These are phyloP conservation scores for Pichia gijzeniarum DNA, from an alignment of 805 yeast genomes.

Conservation along the genomic window DNA sequence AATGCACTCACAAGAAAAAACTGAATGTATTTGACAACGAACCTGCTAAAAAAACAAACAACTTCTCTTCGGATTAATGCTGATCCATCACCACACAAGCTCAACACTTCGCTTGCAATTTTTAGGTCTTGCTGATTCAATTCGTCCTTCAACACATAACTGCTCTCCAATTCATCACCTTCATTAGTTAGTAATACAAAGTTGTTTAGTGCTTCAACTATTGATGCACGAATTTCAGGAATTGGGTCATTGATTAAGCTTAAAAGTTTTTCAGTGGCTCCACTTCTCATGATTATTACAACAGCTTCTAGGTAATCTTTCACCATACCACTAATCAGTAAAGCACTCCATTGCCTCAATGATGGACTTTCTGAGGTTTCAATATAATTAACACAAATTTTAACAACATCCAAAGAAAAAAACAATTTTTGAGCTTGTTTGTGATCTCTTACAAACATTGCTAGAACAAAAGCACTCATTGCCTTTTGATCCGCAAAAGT, in stretches of 20 bases:
- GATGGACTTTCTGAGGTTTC: conserved; percentile 76
- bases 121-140: conserved; percentile 62
- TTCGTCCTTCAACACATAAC: conserved; percentile 30
- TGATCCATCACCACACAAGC: conserved; percentile 79
- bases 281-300: conserved; percentile 60
- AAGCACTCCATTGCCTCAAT: conserved; percentile 86
- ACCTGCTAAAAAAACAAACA: conserved; percentile 66
- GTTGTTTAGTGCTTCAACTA: conserved; percentile 64
- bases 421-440: conserved; percentile 75
- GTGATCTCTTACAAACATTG: conserved; percentile 78
- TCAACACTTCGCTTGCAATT: conserved; percentile 60
- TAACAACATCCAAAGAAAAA: conserved; percentile 64
- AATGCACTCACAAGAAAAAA: conserved; percentile 85
- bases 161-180: conserved; percentile 31
- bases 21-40: conserved; percentile 60
- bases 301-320: conserved; percentile 67
- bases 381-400: conserved; percentile 58
- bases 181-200: conserved; percentile 45
- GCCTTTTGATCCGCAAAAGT: conserved; percentile 81
- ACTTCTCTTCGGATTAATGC: conserved; percentile 84
- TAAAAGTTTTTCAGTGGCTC: conserved; percentile 49
- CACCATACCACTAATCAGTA: conserved; percentile 74
- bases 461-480: conserved; percentile 85
- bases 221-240: conserved; percentile 90
- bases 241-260: conserved; percentile 75